A percentile compares a stretch with the other conserved stretches of the same genome.
Conservation (phyloP, 495 filamentous ascomycete genomes). For the Xylaria palmicola region DNA sequence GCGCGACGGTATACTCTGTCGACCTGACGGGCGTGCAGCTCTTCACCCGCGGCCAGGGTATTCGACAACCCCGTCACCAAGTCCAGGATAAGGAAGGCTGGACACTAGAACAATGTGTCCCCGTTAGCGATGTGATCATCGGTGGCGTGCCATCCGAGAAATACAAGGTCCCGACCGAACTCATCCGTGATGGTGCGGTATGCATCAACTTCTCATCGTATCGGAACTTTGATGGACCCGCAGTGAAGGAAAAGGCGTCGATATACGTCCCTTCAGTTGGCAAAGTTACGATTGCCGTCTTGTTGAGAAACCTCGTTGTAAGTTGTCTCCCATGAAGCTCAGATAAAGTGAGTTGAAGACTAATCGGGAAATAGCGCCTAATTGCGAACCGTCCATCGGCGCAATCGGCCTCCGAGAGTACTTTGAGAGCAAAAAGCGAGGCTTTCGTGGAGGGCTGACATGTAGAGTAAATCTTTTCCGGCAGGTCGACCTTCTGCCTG, state of each 20-base stretch:
- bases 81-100: conserved; percentile 75
- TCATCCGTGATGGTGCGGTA: conserved; percentile 83
- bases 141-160: conserved; percentile 82
- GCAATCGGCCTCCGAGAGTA: conserved; percentile 27
- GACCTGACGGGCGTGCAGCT: conserved; percentile 90
- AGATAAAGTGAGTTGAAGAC: background rate
- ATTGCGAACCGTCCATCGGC: conserved; percentile 43
- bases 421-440: conserved; percentile 35
- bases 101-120: conserved; percentile 74
- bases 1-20: conserved; percentile 90
- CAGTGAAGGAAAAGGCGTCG: conserved; percentile 89
- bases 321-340: conserved; percentile 30
- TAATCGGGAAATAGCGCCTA: conserved; percentile 31
- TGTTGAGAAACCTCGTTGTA: conserved; percentile 86
- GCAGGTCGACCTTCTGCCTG: background rate
- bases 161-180: conserved; percentile 82
- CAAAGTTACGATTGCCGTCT: conserved; percentile 92
- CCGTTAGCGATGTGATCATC: conserved; percentile 89
- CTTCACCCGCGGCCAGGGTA: conserved; percentile 82
- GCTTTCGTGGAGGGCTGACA: conserved; percentile 36
- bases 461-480: background rate
- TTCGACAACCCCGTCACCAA: conserved; percentile 78
- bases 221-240: conserved; percentile 82
- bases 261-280: conserved; percentile 96
- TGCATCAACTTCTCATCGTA: conserved; percentile 98